A percentile compares a stretch with the other conserved stretches of the same genome.
Conservation (phyloP, 208 protist species). For the Ichthyophonus hoferi region DNA sequence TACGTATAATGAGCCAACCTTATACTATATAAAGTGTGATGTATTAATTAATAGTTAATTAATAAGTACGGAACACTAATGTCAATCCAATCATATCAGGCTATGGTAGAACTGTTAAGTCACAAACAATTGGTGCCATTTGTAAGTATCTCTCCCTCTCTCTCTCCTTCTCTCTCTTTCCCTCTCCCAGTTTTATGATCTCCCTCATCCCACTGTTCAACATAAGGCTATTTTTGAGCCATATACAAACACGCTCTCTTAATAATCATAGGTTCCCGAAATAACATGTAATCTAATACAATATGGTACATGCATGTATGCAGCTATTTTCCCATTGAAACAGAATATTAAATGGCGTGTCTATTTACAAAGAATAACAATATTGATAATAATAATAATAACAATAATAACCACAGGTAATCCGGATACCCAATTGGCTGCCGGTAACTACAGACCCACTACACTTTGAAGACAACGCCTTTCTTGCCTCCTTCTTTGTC, state of each 20-base stretch:
- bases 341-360: no score
- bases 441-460: not conserved
- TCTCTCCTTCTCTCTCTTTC: not conserved
- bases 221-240: not conserved
- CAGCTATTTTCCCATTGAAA: no score
- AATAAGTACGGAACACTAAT: no score
- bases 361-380: not conserved
- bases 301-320: no score
- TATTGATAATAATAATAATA: not conserved
- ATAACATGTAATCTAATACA: no score
- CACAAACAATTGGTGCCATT: not conserved
- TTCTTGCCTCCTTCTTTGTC: not conserved
- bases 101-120: not conserved
- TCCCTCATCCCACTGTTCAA: not conserved
- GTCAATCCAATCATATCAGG: no score
- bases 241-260: not conserved
- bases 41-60: no score
- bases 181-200: not conserved
- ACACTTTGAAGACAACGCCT: not conserved
- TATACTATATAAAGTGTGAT: no score
- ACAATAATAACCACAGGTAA: not conserved
- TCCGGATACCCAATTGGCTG: not conserved
- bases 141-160: not conserved
- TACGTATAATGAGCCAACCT: no score
- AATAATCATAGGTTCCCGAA: no score